These are phyloP conservation scores for Pythium coloratum DNA, from an alignment of 352 stramenopile genomes.

Conservation along the genomic window DNA sequence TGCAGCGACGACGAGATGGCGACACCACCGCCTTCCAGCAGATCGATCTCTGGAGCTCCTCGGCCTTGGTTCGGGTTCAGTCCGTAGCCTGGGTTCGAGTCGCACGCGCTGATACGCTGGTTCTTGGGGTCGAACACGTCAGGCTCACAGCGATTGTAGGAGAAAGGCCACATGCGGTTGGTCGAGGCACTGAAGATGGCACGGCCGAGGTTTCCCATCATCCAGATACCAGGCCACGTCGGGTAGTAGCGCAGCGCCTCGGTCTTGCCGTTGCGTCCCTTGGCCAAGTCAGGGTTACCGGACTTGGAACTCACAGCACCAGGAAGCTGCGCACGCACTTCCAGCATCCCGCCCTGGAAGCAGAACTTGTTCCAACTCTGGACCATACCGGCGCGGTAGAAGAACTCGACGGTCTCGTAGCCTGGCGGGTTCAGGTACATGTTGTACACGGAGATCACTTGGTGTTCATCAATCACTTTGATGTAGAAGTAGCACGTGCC, in stretches of 20 bases:
- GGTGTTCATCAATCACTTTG: conserved; percentile 45
- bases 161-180: conserved; percentile 92
- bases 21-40: conserved; percentile 73
- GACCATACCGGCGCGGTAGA: conserved; percentile 73
- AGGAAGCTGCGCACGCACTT: conserved; percentile 84
- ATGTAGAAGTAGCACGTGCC: conserved; percentile 67
- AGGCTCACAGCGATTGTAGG: conserved; percentile 81
- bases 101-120: conserved; percentile 88
- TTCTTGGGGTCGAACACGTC: conserved; percentile 56
- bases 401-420: conserved; percentile 49
- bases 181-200: conserved; percentile 58
- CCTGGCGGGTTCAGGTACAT: conserved; percentile 49
- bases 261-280: conserved; percentile 24
- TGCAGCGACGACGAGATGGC: conserved; percentile 81
- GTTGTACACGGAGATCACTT: conserved; percentile 57
- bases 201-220: conserved; percentile 31
- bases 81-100: conserved; percentile 82
- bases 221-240: conserved; percentile 89
- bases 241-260: conserved; percentile 32
- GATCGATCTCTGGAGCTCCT: conserved; percentile 90
- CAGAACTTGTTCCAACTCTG: conserved; percentile 94
- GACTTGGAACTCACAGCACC: conserved; percentile 55
- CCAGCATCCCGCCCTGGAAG: conserved; percentile 91
- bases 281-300: conserved; percentile 35
- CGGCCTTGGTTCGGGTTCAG: conserved; percentile 46